These are phyloP conservation scores for Mycotypha africana DNA, from an alignment of 371 early-diverging fungal species.

Conservation along the genomic window DNA sequence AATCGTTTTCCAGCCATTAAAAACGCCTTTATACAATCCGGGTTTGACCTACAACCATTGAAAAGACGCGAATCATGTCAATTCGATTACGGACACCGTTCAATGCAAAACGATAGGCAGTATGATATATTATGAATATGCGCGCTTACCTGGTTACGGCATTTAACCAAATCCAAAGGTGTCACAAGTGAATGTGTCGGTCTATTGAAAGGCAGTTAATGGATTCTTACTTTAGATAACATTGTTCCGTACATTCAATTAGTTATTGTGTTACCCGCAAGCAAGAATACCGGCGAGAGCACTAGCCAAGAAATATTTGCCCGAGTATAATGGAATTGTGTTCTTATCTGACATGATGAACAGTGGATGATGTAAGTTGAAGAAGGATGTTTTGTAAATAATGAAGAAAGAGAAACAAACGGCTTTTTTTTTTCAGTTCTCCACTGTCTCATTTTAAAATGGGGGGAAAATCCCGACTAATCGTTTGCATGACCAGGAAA, in stretches of 20 bases:
- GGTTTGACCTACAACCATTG: conserved; percentile 37
- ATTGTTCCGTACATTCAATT: background rate
- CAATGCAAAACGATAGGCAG: too few species aligned
- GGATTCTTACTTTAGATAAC: too few species aligned
- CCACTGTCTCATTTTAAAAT: too few species aligned
- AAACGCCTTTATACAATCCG: conserved; percentile 63
- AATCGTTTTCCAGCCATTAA: conserved; percentile 66
- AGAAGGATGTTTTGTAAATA: too few species aligned
- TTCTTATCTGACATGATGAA: conserved; percentile 2
- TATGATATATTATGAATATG: too few species aligned
- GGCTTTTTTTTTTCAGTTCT: background rate
- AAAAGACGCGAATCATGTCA: too few species aligned
- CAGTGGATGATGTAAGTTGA: too few species aligned
- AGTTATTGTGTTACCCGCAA: conserved; percentile 25
- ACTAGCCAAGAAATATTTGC: conserved; percentile 43
- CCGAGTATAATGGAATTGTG: conserved; percentile 33
- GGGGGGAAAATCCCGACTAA: too few species aligned
- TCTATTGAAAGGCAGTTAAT: too few species aligned
- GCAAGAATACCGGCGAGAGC: conserved; percentile 60
- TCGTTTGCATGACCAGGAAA: too few species aligned
- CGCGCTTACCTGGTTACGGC: conserved; percentile 60
- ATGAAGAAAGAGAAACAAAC: too few species aligned
- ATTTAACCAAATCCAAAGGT: conserved; percentile 72
- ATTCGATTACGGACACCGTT: too few species aligned
- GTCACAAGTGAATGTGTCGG: conserved; percentile 66